Conservation (phyloP, 805 yeast species). For the Metschnikowia reukaufii region DNA sequence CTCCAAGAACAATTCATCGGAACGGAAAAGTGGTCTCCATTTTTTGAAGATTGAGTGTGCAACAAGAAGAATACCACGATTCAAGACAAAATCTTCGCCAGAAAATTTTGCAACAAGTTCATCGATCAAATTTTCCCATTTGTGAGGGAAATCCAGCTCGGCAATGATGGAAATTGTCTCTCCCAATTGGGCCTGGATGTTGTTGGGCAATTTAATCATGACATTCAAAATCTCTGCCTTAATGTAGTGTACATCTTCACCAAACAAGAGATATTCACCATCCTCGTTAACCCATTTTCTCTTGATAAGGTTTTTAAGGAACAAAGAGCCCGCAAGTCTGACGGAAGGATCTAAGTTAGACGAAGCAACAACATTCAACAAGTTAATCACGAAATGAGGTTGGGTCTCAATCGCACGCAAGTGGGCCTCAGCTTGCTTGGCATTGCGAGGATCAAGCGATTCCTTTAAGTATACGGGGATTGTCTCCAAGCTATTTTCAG, state of each 20-base stretch:
- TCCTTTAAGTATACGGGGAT: constrained; percentile 58
- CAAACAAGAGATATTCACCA: constrained; percentile 68
- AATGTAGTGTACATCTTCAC: constrained; percentile 62
- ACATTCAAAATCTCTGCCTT: constrained; percentile 78
- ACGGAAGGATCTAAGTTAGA: constrained; percentile 51
- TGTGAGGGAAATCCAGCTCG: constrained; percentile 90
- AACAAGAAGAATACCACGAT: constrained; percentile 84
- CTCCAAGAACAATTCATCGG: constrained; percentile 85
- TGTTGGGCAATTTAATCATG: constrained; percentile 79
- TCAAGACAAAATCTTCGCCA: constrained; percentile 63
- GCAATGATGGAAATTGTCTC: constrained; percentile 93
- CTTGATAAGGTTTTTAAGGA: constrained; percentile 82
- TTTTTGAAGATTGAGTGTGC: constrained; percentile 95
- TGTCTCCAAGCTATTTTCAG: constrained; percentile 43
- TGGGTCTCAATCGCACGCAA: constrained; percentile 61
- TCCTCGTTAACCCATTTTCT: constrained; percentile 90
- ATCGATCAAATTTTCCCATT: constrained; percentile 79
- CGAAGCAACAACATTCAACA: constrained; percentile 77
- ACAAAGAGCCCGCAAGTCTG: constrained; percentile 85
- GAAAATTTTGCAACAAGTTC: constrained; percentile 69
- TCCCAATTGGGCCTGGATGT: constrained; percentile 88
- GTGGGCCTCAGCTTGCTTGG: constrained; percentile 66
- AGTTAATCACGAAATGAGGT: constrained; percentile 72
- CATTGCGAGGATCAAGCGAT: constrained; percentile 61
- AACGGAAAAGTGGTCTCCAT: constrained; percentile 93